Evolutionary conservation across 352 stramenopile species (phyloP).

Genomic region (Phytophthora quininea): DNA sequence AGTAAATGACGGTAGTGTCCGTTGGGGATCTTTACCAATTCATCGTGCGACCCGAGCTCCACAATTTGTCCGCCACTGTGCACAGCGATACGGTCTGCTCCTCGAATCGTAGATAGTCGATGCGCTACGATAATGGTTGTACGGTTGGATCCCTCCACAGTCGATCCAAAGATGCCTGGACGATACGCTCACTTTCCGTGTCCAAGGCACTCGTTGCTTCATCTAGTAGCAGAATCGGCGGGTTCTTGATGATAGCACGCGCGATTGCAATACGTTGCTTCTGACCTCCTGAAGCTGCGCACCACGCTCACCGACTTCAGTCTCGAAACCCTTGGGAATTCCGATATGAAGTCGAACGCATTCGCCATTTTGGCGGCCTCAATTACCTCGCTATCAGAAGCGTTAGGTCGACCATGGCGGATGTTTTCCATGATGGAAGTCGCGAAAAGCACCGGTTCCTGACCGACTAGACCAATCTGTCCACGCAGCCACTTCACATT

Average conservation of each 20-base stretch:
- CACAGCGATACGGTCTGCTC: slow-evolving; percentile 96
- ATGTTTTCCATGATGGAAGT: slow-evolving; percentile 81
- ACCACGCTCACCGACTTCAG: slow-evolving; percentile 89
- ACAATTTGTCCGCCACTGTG: slow-evolving; percentile 91
- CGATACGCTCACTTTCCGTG: slow-evolving; percentile 77
- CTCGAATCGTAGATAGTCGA: slow-evolving; percentile 92
- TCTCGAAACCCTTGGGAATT: slow-evolving; percentile 91
- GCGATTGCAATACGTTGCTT: slow-evolving; percentile 94
- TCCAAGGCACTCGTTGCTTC: slow-evolving; percentile 91
- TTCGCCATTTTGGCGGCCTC: slow-evolving; percentile 81
- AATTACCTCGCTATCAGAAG: slow-evolving; percentile 66
- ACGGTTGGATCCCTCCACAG: slow-evolving; percentile 47
- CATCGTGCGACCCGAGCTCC: slow-evolving; percentile 92
- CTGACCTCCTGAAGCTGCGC: slow-evolving; percentile 93
- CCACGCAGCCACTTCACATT: slow-evolving; percentile 70
- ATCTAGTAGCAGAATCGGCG: slow-evolving; percentile 89
- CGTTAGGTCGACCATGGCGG: slow-evolving; percentile 51
- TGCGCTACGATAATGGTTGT: slow-evolving; percentile 96
- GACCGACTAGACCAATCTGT: slow-evolving; percentile 88
- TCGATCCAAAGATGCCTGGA: slow-evolving; percentile 81
- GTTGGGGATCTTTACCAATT: slow-evolving; percentile 77
- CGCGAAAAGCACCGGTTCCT: slow-evolving; percentile 84
- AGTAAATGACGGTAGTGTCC: slow-evolving; percentile 58
- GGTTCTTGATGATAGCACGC: slow-evolving; percentile 91
- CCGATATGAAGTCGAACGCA: slow-evolving; percentile 91